Evolutionary conservation across 2,329 filamentous ascomycete genomes (phyloP).

Genomic region (Gaeumannomyces sp.): DNA sequence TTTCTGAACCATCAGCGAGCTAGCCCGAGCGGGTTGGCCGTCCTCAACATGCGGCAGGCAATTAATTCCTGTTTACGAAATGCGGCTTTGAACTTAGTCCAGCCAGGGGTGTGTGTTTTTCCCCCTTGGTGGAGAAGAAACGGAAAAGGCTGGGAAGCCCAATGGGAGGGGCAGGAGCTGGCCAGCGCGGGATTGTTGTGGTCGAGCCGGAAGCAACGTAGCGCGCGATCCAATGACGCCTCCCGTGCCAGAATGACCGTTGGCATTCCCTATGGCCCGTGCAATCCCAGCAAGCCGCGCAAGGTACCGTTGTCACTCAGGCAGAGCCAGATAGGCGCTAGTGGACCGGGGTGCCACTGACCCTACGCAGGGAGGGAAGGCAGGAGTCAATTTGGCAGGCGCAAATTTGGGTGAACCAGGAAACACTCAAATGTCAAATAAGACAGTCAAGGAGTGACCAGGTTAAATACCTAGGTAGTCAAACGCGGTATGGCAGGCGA

Average conservation of each 20-base stretch:
- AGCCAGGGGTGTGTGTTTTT: background rate
- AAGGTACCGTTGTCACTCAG: background rate
- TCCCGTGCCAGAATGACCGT: background rate
- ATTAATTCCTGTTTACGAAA: too few species aligned
- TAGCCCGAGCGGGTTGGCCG: background rate
- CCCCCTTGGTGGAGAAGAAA: background rate
- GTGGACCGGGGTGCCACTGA: background rate
- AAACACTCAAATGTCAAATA: background rate
- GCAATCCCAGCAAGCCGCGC: too few species aligned
- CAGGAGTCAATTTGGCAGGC: background rate
- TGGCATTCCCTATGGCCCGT: background rate
- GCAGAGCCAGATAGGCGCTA: background rate
- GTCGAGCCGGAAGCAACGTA: background rate
- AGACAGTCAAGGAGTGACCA: background rate
- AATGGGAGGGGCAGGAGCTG: background rate
- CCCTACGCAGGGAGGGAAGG: background rate
- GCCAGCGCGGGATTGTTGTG: background rate
- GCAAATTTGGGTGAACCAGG: background rate
- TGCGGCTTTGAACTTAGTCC: too few species aligned
- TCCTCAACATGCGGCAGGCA: background rate
- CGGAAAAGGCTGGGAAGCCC: background rate
- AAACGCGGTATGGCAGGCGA: background rate
- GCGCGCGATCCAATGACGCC: constrained; percentile 1
- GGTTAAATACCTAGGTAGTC: background rate
- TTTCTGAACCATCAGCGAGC: background rate